These are phyloP conservation scores for Scutellaria minor DNA, from an alignment of 257 asterid species.

Conservation along the genomic window DNA sequence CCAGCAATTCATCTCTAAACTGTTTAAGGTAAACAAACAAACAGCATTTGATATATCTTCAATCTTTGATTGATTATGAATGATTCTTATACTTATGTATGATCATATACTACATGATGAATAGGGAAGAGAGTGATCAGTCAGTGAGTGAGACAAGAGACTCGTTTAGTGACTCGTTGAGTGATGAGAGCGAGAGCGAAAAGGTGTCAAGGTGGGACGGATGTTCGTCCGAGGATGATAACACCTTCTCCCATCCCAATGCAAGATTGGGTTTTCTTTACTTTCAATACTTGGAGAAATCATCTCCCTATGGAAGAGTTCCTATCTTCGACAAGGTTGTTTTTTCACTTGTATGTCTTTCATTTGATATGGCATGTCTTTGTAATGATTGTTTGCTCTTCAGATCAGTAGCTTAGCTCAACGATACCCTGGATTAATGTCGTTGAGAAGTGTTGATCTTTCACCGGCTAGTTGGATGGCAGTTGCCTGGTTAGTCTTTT, in stretches of 20 bases:
- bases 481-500: conserved; percentile 64
- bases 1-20: conserved; percentile 70
- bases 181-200: conserved; percentile 78
- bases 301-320: conserved; percentile 73
- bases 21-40: conserved; percentile 63
- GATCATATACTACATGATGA: not conserved
- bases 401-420: conserved; percentile 57
- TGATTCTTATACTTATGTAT: not conserved
- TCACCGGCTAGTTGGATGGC: conserved; percentile 98
- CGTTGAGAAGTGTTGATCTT: conserved; percentile 75
- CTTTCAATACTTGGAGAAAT: conserved; percentile 66
- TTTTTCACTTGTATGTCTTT: conserved; percentile 27
- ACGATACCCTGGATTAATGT: conserved; percentile 63
- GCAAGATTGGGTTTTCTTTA: conserved; percentile 63
- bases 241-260: conserved; percentile 48
- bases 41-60: not conserved
- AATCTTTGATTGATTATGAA: too few species aligned
- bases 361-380: conserved; percentile 23
- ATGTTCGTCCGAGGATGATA: conserved; percentile 65
- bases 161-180: conserved; percentile 66
- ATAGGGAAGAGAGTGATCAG: conserved; percentile 55
- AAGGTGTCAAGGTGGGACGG: conserved; percentile 71
- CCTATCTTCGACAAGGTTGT: conserved; percentile 73
- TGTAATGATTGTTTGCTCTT: conserved; percentile 16
- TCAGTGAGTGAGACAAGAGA: conserved; percentile 57